phyloP scores from a whole-genome alignment of 2,329 filamentous ascomycete genomes.

The Metarhizium sp. region DNA sequence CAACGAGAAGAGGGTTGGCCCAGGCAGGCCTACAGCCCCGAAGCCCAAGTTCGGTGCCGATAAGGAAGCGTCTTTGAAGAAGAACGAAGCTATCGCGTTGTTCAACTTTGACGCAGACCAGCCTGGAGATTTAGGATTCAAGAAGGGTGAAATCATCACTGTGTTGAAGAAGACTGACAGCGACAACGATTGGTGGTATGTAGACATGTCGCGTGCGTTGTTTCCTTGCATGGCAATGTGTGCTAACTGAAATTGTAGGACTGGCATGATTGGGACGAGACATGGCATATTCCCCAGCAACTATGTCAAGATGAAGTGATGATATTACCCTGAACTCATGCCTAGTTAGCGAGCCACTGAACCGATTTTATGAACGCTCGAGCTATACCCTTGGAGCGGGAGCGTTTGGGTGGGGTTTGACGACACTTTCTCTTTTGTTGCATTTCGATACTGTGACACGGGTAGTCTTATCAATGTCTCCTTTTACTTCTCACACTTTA shows the following conservation, averaged over 20 bases:
- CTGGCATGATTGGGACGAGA: constrained; percentile 72
- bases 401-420: not conserved
- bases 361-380: not conserved
- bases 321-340: not conserved
- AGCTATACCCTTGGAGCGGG: not conserved
- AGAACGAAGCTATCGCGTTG: constrained; percentile 80
- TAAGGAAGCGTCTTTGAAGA: constrained; percentile 45
- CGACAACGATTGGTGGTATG: constrained; percentile 88
- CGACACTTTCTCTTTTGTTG: not conserved
- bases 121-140: constrained; percentile 85
- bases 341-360: not conserved
- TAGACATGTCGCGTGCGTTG: constrained; percentile 12
- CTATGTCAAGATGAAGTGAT: constrained; percentile 59
- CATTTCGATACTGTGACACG: not conserved
- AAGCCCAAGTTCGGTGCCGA: constrained; percentile 68
- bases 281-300: constrained; percentile 91
- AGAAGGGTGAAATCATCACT: constrained; percentile 94
- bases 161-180: constrained; percentile 92
- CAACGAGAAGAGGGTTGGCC: constrained; percentile 41
- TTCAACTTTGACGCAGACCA: constrained; percentile 95
- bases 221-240: not conserved
- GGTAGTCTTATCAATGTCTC: not conserved
- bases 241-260: constrained; percentile 41
- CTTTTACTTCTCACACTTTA: not conserved
- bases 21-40: constrained; percentile 72